Percentiles rank a stretch among this genome's conserved stretches.
phyloP scores from a whole-genome alignment of 1,284 basidiomycete species.

The Moniliophthora roreri region DNA sequence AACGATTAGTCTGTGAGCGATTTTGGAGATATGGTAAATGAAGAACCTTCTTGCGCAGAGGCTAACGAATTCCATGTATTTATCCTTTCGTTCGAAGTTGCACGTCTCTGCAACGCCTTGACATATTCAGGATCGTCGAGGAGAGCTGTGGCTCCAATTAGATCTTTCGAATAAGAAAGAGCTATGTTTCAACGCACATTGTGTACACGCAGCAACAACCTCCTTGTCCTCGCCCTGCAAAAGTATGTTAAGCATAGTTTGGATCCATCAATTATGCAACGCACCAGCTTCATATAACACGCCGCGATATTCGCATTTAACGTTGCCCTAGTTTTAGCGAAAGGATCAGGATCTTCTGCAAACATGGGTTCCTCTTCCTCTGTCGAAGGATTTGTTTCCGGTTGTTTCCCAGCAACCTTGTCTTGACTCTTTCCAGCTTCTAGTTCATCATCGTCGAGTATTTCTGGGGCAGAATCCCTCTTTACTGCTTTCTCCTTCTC shows the following conservation, averaged over 20 bases:
- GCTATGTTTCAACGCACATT: slow-evolving; percentile 45
- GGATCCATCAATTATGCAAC: slow-evolving; percentile 20
- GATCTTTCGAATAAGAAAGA: slow-evolving; percentile 7
- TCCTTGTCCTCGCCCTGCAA: slow-evolving; percentile 73
- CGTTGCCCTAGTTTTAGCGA: slow-evolving; percentile 59
- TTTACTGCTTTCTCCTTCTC: slow-evolving; percentile 11
- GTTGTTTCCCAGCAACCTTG: neutral
- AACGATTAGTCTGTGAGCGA: slow-evolving; percentile 6
- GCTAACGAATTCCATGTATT: slow-evolving; percentile 82
- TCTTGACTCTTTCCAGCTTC: neutral
- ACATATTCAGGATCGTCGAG: slow-evolving; percentile 81
- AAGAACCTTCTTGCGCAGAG: slow-evolving; percentile 80
- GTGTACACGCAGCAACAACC: slow-evolving; percentile 73
- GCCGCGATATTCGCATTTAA: slow-evolving; percentile 82
- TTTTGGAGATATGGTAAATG: slow-evolving; percentile 8
- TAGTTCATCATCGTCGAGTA: neutral
- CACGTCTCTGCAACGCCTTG: slow-evolving; percentile 89
- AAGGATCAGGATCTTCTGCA: slow-evolving; percentile 23
- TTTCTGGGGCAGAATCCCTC: neutral
- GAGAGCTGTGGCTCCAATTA: slow-evolving; percentile 56
- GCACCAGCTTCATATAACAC: slow-evolving; percentile 73
- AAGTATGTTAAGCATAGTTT: neutral
- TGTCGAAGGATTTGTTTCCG: slow-evolving; percentile 3
- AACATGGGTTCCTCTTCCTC: neutral
- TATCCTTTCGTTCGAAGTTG: slow-evolving; percentile 79